Evolutionary conservation across 1,284 basidiomycete species (phyloP).

Genomic region (Ustilago curta): DNA sequence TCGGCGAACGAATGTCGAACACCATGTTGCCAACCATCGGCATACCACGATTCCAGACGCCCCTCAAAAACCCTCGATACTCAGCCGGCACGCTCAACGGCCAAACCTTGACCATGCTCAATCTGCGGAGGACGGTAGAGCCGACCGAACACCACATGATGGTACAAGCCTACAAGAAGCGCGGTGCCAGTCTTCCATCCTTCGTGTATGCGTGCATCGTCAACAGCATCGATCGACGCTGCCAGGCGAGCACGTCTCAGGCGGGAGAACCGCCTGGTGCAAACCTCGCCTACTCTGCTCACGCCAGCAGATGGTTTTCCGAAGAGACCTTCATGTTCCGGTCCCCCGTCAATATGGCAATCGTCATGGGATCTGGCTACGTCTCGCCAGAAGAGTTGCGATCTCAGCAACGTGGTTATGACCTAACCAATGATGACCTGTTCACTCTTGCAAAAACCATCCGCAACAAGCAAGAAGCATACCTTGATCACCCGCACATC

Average conservation of each 20-base stretch:
- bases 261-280: constrained; percentile 17
- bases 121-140: constrained; percentile 13
- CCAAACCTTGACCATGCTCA: constrained; percentile 26
- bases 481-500: constrained; percentile 29
- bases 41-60: constrained; percentile 23
- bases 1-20: constrained; percentile 20
- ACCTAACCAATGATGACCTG: constrained; percentile 18
- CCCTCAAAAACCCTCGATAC: constrained; percentile 2
- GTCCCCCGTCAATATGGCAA: constrained; percentile 35
- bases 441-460: constrained; percentile 28
- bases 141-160: constrained; percentile 15
- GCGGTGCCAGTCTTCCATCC: constrained; percentile 17
- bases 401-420: constrained; percentile 12
- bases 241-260: constrained; percentile 8
- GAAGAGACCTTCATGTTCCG: constrained; percentile 20
- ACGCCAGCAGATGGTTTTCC: constrained; percentile 31
- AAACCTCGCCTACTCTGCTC: constrained; percentile 30
- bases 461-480: constrained; percentile 24
- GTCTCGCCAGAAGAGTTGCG: constrained; percentile 20
- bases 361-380: constrained; percentile 26
- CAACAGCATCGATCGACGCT: constrained; percentile 38
- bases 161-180: constrained; percentile 23
- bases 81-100: constrained; percentile 16
- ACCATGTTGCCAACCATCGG: constrained; percentile 23
- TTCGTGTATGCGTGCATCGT: constrained; percentile 37